Evolutionary conservation across 139 green algal species (phyloP).

Genomic region (Nannochloris sp.): DNA sequence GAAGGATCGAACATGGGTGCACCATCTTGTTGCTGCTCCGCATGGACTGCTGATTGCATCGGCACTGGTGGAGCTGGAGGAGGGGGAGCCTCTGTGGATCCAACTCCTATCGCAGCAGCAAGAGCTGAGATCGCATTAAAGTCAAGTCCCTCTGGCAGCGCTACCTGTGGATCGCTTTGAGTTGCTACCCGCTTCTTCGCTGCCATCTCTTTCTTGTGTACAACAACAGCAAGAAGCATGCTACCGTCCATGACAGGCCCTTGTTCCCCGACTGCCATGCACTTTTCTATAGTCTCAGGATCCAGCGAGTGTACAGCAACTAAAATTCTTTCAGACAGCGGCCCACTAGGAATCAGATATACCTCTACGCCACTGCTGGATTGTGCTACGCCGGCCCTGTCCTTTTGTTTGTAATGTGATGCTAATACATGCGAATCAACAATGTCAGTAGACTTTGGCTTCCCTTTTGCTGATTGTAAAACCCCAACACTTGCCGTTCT

Average conservation of each 20-base stretch:
- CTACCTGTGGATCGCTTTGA: neutral
- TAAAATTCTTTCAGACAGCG: conserved; percentile 4
- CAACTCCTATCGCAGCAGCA: conserved; percentile 14
- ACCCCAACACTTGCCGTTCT: conserved; percentile 14
- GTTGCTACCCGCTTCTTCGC: neutral
- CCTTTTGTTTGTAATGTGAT: neutral
- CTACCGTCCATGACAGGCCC: neutral
- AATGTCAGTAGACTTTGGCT: neutral
- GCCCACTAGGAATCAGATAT: conserved; percentile 13
- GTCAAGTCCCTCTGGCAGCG: conserved; percentile 17
- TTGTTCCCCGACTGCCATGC: neutral
- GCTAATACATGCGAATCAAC: neutral
- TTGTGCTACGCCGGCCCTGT: conserved; percentile 11
- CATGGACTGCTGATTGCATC: neutral
- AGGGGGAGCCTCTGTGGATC: neutral
- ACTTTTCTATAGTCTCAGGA: neutral
- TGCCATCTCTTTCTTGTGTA: conserved; percentile 13
- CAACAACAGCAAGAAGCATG: conserved; percentile 3
- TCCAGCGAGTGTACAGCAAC: conserved; percentile 1
- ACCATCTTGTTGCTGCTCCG: neutral
- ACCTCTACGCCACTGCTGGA: conserved; percentile 6
- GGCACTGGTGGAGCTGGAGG: neutral
- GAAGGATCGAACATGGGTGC: conserved; percentile 9
- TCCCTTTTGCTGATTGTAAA: conserved; percentile 3
- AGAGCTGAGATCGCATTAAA: conserved; percentile 12